Base-by-base conservation (phyloP, 1,284 basidiomycete species). In the Sporisorium sorghi region DNA sequence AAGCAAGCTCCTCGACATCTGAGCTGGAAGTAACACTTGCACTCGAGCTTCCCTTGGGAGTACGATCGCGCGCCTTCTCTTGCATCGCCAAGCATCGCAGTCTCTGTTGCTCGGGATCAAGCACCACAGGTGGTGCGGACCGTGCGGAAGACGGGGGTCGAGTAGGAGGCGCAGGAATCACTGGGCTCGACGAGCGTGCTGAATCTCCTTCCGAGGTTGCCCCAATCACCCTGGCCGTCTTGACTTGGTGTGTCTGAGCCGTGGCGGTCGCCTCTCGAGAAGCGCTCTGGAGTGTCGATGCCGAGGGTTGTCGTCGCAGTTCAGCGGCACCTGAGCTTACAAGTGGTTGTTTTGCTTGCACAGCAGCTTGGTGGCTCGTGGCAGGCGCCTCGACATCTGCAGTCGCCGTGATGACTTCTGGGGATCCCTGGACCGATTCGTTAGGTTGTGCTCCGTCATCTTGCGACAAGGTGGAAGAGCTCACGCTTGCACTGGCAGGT, bases 51-150 rank as follows among this genome's bases (percentile, higher is more conserved):
- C 43, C 53, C 30, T 64, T 67, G 7, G 52, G 48, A 4, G 46
- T 33, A 8, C 71, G 64, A 30, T 64, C 69, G 3, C 71, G 60
- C 6, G 71, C 71, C 26, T 67, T 62, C 46, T 73, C 65, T 39
- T 73, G 71, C 71, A 73, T 73, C 11, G 71, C 71, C 11, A 73
- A 33, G n/a, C 71, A 73, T n/a, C 71, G 65, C 50, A 73, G 24
- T 19, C 65, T 50, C 47, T 69, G 71, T 43, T 68, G 60, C 39
- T 73, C 71, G 1, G 71, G 65, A 39, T 73, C 71, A 1, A 64
- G 55, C 2, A 65, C 53, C 1, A 68, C 58, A 0, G 47, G 30
- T 24, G 71, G 49, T n/a, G 71, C 54, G 2, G 58, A 17, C 7
- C 71, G 60, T 9, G 58, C 61, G 8, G 71, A 54, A 6, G 65